These are phyloP conservation scores for Syncephalastrum contaminatum DNA, from an alignment of 371 early-diverging fungal genomes.

Conservation along the genomic window DNA sequence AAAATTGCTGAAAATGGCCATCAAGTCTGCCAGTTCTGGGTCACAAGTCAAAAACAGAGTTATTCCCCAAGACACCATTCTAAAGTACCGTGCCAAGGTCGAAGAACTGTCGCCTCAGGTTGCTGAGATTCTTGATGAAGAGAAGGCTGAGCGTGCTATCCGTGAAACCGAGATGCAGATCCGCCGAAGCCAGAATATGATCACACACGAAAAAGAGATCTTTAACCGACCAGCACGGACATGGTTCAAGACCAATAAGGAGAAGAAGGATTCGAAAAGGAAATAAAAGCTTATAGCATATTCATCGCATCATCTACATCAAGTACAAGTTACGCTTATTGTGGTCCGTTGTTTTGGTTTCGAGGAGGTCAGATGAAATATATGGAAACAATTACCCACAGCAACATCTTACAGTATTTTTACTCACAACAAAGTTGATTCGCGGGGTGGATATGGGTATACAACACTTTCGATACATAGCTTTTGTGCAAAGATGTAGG, in stretches of 20 bases:
- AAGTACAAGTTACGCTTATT: neutral
- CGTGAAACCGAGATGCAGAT: conserved; percentile 89
- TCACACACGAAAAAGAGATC: conserved; percentile 86
- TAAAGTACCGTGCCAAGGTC: conserved; percentile 71
- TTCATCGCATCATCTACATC: neutral
- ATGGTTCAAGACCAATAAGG: conserved; percentile 87
- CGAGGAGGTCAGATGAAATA: no score
- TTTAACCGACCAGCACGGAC: conserved; percentile 86
- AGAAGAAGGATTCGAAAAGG: conserved; percentile 51
- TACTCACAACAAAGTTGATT: no score
- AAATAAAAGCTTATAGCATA: conserved; percentile 1
- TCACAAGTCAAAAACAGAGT: conserved; percentile 84
- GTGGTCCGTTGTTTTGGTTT: neutral
- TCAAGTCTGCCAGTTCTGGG: conserved; percentile 76
- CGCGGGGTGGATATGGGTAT: no score
- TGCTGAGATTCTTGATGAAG: conserved; percentile 78
- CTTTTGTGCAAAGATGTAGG: no score
- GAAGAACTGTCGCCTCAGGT: conserved; percentile 67
- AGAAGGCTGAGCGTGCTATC: conserved; percentile 75
- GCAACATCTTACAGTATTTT: no score
- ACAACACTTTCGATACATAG: no score
- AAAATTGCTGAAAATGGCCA: conserved; percentile 88
- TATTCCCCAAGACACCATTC: conserved; percentile 74
- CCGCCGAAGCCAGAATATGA: conserved; percentile 80
- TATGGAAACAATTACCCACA: no score